These are phyloP conservation scores for Amanita pallidorosea DNA, from an alignment of 768 basidiomycete genomes.

Conservation along the genomic window DNA sequence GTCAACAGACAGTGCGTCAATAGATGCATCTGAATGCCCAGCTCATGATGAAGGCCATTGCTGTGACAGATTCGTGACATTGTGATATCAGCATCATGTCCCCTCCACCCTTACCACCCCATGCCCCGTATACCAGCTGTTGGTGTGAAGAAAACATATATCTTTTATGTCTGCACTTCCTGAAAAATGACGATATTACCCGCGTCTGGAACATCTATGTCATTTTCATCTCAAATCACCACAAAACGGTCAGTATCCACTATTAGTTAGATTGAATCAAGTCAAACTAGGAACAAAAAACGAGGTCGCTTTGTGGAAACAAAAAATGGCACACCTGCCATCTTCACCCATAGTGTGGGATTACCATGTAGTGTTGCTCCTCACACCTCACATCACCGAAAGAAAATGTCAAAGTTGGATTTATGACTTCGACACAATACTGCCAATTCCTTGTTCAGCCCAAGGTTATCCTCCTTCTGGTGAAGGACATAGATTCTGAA, in stretches of 20 bases:
- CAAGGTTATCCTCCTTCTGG: conserved; percentile 24
- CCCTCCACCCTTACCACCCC: conserved; percentile 24
- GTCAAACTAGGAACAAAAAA: background rate
- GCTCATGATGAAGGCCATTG: too few relatives aligned
- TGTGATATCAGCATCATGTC: too few relatives aligned
- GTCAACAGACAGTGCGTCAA: too few relatives aligned
- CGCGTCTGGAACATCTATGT: conserved; percentile 38
- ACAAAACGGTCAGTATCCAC: conserved; percentile 35
- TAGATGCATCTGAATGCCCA: too few relatives aligned
- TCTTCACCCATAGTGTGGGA: conserved; percentile 52
- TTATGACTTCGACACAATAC: conserved; percentile 57
- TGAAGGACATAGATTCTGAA: background rate
- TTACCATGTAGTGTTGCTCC: conserved; percentile 58
- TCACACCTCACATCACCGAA: conserved; percentile 22
- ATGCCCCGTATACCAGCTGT: conserved; percentile 40
- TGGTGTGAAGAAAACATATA: conserved; percentile 76
- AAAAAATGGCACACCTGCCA: conserved; percentile 28
- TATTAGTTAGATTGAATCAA: background rate
- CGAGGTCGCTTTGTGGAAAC: conserved; percentile 58
- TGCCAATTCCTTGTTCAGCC: conserved; percentile 40
- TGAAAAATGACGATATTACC: conserved; percentile 14
- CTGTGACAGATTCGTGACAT: conserved; percentile 2
- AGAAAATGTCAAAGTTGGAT: conserved; percentile 31
- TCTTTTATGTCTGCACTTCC: conserved; percentile 37
- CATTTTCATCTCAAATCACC: conserved; percentile 57